Evolutionary conservation across 2,329 filamentous ascomycete genomes (phyloP).

Genomic region (Alternaria sp.): DNA sequence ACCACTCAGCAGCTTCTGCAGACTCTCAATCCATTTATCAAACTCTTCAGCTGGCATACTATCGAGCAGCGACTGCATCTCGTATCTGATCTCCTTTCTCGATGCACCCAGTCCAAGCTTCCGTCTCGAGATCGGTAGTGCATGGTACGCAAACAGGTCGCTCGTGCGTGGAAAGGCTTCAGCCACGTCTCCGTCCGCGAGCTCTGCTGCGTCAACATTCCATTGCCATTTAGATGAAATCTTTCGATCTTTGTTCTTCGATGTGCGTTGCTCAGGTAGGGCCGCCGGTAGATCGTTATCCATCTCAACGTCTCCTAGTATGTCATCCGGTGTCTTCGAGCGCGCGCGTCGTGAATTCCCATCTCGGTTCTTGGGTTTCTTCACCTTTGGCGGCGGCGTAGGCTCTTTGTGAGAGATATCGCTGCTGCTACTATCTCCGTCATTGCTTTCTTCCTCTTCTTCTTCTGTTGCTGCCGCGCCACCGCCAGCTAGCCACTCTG

Average conservation of each 20-base stretch:
- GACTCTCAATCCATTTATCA: conserved; percentile 23
- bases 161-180: conserved; percentile 14
- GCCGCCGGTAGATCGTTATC: not conserved
- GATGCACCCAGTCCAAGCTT: conserved; percentile 16
- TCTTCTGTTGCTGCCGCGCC: not conserved
- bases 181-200: too few relatives aligned
- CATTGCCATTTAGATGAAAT: conserved; percentile 28
- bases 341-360: too few relatives aligned
- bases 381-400: not conserved
- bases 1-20: conserved; percentile 22
- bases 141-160: conserved; percentile 38
- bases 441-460: not conserved
- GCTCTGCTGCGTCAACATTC: conserved; percentile 19
- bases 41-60: conserved; percentile 13
- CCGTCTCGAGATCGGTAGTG: conserved; percentile 19
- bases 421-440: not conserved
- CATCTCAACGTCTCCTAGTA: too few relatives aligned
- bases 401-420: not conserved
- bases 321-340: too few relatives aligned
- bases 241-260: conserved; percentile 14
- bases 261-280: not conserved
- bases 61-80: conserved; percentile 21
- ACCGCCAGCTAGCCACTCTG: not conserved
- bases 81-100: conserved; percentile 11
- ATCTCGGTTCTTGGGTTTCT: too few relatives aligned